phyloP scores from a whole-genome alignment of 108 stramenopile genomes.

The Fragilariopsis cylindrus region DNA sequence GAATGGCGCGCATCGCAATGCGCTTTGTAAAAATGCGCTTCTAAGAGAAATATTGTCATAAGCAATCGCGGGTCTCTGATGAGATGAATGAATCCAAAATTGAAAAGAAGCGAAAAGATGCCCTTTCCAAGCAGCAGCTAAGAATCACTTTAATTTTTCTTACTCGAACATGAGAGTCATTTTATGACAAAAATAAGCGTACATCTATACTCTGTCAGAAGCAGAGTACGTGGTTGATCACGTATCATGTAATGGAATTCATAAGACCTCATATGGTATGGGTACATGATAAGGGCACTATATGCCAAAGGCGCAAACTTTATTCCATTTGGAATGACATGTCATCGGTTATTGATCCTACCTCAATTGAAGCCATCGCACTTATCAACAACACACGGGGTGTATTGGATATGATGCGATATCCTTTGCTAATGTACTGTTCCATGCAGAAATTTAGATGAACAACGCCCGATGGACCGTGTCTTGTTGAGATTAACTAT shows the following conservation, averaged over 20 bases:
- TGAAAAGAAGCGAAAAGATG: too few relatives aligned
- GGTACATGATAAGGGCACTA: conserved; percentile 21
- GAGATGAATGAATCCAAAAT: too few relatives aligned
- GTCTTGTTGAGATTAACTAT: conserved; percentile 83
- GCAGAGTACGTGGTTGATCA: conserved; percentile 77
- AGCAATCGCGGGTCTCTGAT: too few relatives aligned
- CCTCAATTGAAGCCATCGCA: conserved; percentile 57
- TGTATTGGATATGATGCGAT: conserved; percentile 66
- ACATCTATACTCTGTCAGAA: conserved; percentile 37
- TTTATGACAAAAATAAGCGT: too few relatives aligned
- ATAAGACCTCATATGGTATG: conserved; percentile 78
- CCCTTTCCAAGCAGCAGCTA: too few relatives aligned
- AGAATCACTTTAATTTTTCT: too few relatives aligned
- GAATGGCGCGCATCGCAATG: too few relatives aligned
- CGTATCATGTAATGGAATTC: conserved; percentile 64
- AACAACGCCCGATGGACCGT: conserved; percentile 61
- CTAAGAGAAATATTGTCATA: too few relatives aligned
- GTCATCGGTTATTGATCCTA: conserved; percentile 47
- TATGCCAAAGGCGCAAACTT: conserved; percentile 68
- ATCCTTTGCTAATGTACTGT: conserved; percentile 47
- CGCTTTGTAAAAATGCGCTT: too few relatives aligned
- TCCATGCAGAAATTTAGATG: conserved; percentile 79
- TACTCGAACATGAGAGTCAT: too few relatives aligned
- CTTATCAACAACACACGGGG: conserved; percentile 70
- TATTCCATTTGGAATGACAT: conserved; percentile 55